phyloP scores from a whole-genome alignment of 495 filamentous ascomycete species.

The Aspergillus kassunensis region DNA sequence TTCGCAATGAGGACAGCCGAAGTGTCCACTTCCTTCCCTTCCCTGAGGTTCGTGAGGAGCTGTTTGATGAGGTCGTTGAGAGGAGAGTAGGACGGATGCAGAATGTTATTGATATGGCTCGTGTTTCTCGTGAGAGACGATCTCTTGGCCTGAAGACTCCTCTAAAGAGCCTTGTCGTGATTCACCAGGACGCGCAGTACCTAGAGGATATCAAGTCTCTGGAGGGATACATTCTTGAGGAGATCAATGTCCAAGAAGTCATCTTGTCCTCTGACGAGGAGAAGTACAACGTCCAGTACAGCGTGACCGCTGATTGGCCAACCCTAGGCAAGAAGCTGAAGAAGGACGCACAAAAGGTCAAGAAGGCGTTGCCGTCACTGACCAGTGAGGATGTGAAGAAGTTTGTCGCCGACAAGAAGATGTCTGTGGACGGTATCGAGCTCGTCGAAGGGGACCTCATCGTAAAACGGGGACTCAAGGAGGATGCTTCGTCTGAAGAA shows the following conservation, averaged over 20 bases:
- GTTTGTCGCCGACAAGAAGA: conserved; percentile 65
- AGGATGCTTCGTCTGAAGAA: conserved; percentile 60
- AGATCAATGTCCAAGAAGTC: conserved; percentile 86
- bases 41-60: conserved; percentile 80
- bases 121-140: conserved; percentile 80
- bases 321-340: conserved; percentile 94
- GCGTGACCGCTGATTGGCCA: conserved; percentile 84
- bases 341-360: conserved; percentile 86
- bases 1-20: conserved; percentile 64
- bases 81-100: conserved; percentile 89
- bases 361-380: conserved; percentile 79
- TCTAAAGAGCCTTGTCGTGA: conserved; percentile 83
- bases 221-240: conserved; percentile 79
- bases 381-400: conserved; percentile 72
- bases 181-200: conserved; percentile 78
- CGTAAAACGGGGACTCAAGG: conserved; percentile 73
- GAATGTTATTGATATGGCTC: conserved; percentile 84
- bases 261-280: conserved; percentile 81
- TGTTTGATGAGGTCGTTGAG: conserved; percentile 85
- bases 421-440: conserved; percentile 78
- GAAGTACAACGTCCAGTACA: conserved; percentile 88
- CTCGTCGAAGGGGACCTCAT: conserved; percentile 78
- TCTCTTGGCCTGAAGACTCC: conserved; percentile 85
- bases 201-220: conserved; percentile 83
- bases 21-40: conserved; percentile 92